Evolutionary conservation across 306 rosid genomes (phyloP).

Genomic region (Notholithocarpus densiflorus): DNA sequence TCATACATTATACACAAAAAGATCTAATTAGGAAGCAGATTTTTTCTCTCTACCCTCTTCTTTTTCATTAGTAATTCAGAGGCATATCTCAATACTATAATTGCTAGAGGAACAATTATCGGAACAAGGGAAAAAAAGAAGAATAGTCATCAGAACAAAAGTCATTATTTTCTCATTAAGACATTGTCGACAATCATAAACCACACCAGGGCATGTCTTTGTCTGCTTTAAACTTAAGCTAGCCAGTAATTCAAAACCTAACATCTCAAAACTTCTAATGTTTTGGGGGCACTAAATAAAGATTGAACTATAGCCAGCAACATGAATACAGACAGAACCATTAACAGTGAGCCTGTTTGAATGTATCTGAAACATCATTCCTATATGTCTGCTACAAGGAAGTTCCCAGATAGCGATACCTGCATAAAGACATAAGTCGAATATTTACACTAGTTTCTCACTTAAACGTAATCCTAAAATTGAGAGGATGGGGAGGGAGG

Average conservation of each 20-base stretch:
- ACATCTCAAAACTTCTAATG: background rate
- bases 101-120: background rate
- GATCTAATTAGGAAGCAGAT: too few species aligned
- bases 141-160: background rate
- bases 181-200: background rate
- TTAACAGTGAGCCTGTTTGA: too few species aligned
- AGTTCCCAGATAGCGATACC: slow-evolving; percentile 63
- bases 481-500: background rate
- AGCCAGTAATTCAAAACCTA: background rate
- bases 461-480: background rate
- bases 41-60: background rate
- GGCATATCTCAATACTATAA: background rate
- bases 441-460: background rate
- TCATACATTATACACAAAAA: too few species aligned
- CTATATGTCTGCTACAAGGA: slow-evolving; percentile 80
- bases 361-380: background rate
- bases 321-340: background rate
- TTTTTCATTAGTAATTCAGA: background rate
- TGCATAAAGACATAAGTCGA: slow-evolving; percentile 27
- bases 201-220: background rate
- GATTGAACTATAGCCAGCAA: background rate
- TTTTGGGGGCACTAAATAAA: background rate
- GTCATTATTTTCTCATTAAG: background rate
- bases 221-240: background rate
- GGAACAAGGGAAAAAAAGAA: background rate